Evolutionary conservation across 2,329 filamentous ascomycete genomes (phyloP), one percentile per base, ranked within the genome.

Genomic region (Immersiporthe knoxdaviesiana): DNA sequence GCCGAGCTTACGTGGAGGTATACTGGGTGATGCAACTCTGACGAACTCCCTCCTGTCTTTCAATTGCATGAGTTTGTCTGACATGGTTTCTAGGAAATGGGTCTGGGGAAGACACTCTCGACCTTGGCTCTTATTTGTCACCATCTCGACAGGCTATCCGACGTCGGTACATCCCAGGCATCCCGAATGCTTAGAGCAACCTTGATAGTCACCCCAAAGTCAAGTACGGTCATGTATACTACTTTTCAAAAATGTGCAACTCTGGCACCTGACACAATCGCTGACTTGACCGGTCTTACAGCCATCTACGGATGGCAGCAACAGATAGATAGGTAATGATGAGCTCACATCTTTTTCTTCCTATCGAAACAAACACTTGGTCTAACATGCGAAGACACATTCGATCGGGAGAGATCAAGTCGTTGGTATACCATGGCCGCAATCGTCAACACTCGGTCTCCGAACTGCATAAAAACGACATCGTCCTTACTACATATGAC

Each of bases 21-120:
- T 79, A 32, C 68, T 79, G 39, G 78, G 76, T 27, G 78, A 79
- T 73, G 75, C 77, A 70, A 56, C 70, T 71, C 60, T 50, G n/a
- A n/a, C n/a, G n/a, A n/a, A n/a, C n/a, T 7, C 14, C 14, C 39
- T 39, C 39, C 37, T 6, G 30, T n/a, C 56, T 47, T 44, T 58
- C 39, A 52, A 32, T 52, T 67, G 37, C 47, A 60, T 56, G 21
- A n/a, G 30, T 61, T 47, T 12, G 16, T 62, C 60, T 70, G 62
- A 68, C 50, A 14, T 37, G 21, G 39, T 60, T 12, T 60, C 24
- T 66, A 78, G 76, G 77, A 80, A 35, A 80, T 80, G 78, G 79
- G 79, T 0, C 72, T 80, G 1, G 78, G 78, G 0, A 80, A 81
- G 64, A 77, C 77, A 0, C 69, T 80, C 2, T 76, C 72, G 32